phyloP scores from a whole-genome alignment of 2,329 filamentous ascomycete genomes.

The Didymella pomorum region DNA sequence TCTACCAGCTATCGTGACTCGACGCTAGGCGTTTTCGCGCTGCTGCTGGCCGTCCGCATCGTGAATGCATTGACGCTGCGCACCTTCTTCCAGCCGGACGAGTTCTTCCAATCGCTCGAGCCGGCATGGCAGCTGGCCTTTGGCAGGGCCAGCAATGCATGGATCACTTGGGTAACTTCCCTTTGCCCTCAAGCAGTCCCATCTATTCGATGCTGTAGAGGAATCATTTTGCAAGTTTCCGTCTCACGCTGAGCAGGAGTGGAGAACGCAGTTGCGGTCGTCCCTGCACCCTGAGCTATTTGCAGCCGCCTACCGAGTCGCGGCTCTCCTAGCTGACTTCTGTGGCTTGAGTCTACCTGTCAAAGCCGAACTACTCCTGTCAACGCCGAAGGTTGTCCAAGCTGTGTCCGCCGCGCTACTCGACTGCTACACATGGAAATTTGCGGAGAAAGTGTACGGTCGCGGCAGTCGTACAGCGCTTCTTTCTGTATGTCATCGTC shows the following conservation, averaged over 20 bases:
- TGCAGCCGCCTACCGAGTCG: constrained; percentile 73
- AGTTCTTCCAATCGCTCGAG: constrained; percentile 95
- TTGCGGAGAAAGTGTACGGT: constrained; percentile 79
- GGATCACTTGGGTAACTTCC: constrained; percentile 88
- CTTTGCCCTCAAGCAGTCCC: constrained; percentile 14
- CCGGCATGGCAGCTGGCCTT: constrained; percentile 92
- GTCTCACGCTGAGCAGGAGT: constrained; percentile 73
- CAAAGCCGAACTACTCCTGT: constrained; percentile 72
- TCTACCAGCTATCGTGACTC: constrained; percentile 44
- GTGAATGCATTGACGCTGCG: constrained; percentile 78
- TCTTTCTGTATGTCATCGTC: constrained; percentile 68
- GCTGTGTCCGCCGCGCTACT: constrained; percentile 77
- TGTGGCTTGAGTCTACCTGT: constrained; percentile 64
- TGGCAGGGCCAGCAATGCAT: constrained; percentile 77
- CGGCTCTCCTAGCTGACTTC: constrained; percentile 64
- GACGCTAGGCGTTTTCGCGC: constrained; percentile 37
- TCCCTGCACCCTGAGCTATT: constrained; percentile 92
- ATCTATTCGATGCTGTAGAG: constrained; percentile 7
- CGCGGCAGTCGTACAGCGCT: constrained; percentile 68
- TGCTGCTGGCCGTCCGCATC: constrained; percentile 73
- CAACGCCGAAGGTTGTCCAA: constrained; percentile 78
- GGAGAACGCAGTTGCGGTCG: constrained; percentile 84
- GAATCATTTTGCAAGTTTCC: constrained; percentile 5
- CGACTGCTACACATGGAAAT: constrained; percentile 88
- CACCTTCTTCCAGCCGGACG: constrained; percentile 98